Evolutionary conservation across 2,329 filamentous ascomycete genomes (phyloP).

Genomic region (Mycosphaerella arachidis): DNA sequence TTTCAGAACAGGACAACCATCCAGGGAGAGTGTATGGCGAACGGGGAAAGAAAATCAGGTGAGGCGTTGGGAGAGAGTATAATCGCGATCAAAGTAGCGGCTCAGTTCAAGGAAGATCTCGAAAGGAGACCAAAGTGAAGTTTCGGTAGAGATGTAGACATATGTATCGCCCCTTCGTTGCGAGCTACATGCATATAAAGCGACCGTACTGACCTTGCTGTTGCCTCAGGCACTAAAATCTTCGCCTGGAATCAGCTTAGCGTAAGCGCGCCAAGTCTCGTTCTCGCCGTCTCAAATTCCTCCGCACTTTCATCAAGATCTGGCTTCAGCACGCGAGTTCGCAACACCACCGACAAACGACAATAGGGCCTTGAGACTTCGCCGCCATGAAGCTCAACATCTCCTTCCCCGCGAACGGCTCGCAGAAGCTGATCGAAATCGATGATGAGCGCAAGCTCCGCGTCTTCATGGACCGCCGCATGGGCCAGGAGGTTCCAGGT

Average conservation of each 20-base stretch:
- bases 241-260: background rate
- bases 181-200: too few relatives aligned
- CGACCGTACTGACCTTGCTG: too few relatives aligned
- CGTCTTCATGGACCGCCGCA: conserved; percentile 98
- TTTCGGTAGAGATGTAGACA: background rate
- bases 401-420: conserved; percentile 97
- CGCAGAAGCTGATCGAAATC: conserved; percentile 97
- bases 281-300: background rate
- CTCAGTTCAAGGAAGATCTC: background rate
- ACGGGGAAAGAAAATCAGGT: background rate
- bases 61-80: background rate
- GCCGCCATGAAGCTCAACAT: conserved; percentile 67
- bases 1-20: background rate
- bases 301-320: background rate
- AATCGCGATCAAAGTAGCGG: background rate
- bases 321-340: background rate
- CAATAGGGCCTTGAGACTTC: background rate
- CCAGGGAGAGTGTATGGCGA: background rate
- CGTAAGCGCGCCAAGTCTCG: background rate
- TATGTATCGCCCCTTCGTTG: background rate
- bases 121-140: background rate
- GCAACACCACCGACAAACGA: background rate
- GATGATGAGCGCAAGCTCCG: conserved; percentile 99
- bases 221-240: background rate
- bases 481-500: conserved; percentile 86